Conservation (phyloP, 73 alveolate genomes). For the Paraurostyla sp. region DNA sequence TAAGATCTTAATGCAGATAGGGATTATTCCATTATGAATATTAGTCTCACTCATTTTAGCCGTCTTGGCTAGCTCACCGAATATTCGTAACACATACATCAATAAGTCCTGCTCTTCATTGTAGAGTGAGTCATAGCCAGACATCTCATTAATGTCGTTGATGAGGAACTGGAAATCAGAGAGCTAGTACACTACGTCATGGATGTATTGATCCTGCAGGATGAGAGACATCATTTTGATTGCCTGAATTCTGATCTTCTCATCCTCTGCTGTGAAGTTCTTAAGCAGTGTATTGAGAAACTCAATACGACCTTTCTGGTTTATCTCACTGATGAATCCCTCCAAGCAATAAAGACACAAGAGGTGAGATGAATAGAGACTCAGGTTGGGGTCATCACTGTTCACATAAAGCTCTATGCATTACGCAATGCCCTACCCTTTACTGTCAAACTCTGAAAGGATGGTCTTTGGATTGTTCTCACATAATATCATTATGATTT, state of each 20-base stretch:
- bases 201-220: constrained; percentile 11
- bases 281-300: constrained; percentile 1
- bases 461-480: constrained; percentile 32
- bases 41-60: constrained; percentile 48
- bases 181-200: constrained; percentile 19
- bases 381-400: background rate
- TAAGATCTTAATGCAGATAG: constrained; percentile 25
- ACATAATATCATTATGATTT: constrained; percentile 27
- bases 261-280: constrained; percentile 53
- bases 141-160: constrained; percentile 21
- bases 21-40: constrained; percentile 50
- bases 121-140: constrained; percentile 1
- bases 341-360: constrained; percentile 32
- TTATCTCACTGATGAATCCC: constrained; percentile 40
- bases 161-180: constrained; percentile 59
- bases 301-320: constrained; percentile 42
- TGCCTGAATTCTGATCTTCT: constrained; percentile 36
- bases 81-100: constrained; percentile 50
- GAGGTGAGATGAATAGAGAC: constrained; percentile 36
- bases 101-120: constrained; percentile 56
- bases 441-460: constrained; percentile 43
- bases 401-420: constrained; percentile 46
- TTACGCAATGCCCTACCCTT: constrained; percentile 36
- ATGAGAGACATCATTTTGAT: constrained; percentile 36
- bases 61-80: constrained; percentile 55